phyloP scores from a whole-genome alignment of 2,329 filamentous ascomycete species.

The Exophiala phaeomuriformis region DNA sequence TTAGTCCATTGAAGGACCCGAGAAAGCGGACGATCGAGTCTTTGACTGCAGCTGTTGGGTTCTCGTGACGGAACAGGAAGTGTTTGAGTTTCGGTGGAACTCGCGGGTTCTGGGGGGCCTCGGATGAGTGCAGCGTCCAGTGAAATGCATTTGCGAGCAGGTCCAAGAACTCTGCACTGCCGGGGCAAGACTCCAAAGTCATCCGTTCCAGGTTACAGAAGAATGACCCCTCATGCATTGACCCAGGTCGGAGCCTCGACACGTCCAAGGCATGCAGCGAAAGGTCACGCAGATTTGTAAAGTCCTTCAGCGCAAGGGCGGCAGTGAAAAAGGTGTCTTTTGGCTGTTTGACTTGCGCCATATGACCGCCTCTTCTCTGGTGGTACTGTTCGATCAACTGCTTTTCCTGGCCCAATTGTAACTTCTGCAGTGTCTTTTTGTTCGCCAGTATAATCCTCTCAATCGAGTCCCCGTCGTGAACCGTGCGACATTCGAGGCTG shows the following conservation, averaged over 20 bases:
- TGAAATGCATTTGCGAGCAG: constrained; percentile 19
- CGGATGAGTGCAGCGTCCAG: constrained; percentile 15
- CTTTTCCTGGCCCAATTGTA: constrained; percentile 27
- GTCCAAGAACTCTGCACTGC: constrained; percentile 20
- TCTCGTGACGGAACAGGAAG: constrained; percentile 25
- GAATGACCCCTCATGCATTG: constrained; percentile 16
- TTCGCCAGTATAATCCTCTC: constrained; percentile 22
- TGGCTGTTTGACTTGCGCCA: constrained; percentile 18
- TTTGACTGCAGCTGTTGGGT: constrained; percentile 19
- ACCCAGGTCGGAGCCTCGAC: constrained; percentile 14
- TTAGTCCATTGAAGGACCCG: constrained; percentile 25
- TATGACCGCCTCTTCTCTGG: constrained; percentile 7
- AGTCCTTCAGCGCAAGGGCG: constrained; percentile 14
- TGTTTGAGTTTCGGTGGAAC: constrained; percentile 16
- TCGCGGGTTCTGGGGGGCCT: constrained; percentile 16
- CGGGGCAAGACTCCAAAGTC: constrained; percentile 24
- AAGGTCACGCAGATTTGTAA: constrained; percentile 21
- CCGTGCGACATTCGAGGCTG: constrained; percentile 21
- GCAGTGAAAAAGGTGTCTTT: constrained; percentile 14
- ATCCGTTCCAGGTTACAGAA: constrained; percentile 23
- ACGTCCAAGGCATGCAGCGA: constrained; percentile 22
- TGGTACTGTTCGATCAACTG: constrained; percentile 22
- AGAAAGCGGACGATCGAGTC: constrained; percentile 22
- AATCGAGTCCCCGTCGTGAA: constrained; percentile 21
- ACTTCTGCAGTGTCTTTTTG: constrained; percentile 16